Conservation (phyloP, 108 stramenopile genomes). For the Phaeodactylum tricornutum region DNA sequence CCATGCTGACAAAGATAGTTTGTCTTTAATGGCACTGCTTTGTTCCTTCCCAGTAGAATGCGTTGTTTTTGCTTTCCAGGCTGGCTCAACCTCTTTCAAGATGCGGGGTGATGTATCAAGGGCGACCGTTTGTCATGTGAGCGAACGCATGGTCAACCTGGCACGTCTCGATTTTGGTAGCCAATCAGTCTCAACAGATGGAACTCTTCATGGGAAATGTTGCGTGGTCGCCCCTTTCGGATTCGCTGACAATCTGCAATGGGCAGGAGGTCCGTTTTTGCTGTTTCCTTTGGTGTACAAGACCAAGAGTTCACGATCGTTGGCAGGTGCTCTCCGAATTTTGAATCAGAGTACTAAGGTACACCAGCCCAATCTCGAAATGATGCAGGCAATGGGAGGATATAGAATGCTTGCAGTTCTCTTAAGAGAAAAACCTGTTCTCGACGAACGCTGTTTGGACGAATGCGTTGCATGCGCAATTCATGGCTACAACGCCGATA, state of each 20-base stretch:
- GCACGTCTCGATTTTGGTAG: constrained; percentile 53
- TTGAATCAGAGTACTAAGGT: constrained; percentile 56
- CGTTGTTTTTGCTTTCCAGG: constrained; percentile 66
- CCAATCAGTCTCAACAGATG: constrained; percentile 58
- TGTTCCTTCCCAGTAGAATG: constrained; percentile 59
- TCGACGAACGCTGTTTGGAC: constrained; percentile 65
- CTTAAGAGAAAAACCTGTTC: constrained; percentile 62
- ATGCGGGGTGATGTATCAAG: constrained; percentile 17
- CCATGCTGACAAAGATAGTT: constrained; percentile 55
- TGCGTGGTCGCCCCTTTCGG: constrained; percentile 60
- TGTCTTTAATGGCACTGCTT: constrained; percentile 63
- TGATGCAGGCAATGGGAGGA: constrained; percentile 75
- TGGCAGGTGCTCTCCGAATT: constrained; percentile 58
- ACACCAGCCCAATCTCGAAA: constrained; percentile 76
- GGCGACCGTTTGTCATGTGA: constrained; percentile 26
- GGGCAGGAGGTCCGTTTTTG: constrained; percentile 77
- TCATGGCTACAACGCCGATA: constrained; percentile 39
- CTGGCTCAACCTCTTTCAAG: constrained; percentile 28
- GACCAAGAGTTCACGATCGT: constrained; percentile 43
- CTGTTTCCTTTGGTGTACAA: constrained; percentile 71
- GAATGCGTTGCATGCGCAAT: constrained; percentile 83
- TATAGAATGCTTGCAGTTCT: constrained; percentile 72
- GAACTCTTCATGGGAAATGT: constrained; percentile 54
- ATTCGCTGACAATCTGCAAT: constrained; percentile 81
- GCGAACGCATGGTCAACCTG: constrained; percentile 51